Evolutionary conservation across 2,329 filamentous ascomycete genomes (phyloP), one percentile per base, ranked within the genome.

Genomic region (Acrocalymma vagum): DNA sequence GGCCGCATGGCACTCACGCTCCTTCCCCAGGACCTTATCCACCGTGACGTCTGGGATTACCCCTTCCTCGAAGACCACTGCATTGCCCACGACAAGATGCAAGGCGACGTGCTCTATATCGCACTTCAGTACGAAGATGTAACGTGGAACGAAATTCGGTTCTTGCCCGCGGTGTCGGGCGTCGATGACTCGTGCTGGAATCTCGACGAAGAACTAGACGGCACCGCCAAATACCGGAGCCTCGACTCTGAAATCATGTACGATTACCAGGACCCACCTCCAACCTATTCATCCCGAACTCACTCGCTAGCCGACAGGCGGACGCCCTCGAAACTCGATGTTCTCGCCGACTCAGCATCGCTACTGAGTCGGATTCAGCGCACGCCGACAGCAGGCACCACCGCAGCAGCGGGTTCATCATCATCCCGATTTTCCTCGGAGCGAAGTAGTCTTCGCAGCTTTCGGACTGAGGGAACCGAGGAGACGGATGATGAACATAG

Each of bases 211-310:
- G 67, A 70, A 38, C 62, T 72, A 8, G 69, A 72, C 42, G 67
- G 69, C 29, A 51, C 57, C 15, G 53, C 56, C 48, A 68, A 60
- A 38, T 65, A 59, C 52, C 66, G 65, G 58, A 67, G 60, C 52
- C 45, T 69, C 54, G 64, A 70, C 47, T 63, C 67, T 29, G 67
- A 72, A 51, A 63, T 70, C 44, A 71, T 71, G 66, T 71, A 72
- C 63, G 67, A 70, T 48, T 70, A 69, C 51, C 65, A 67, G 58
- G 64, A 70, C 54, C 67, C 67, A 63, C 69, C 70, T 58, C 69
- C 69, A 26, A 69, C 67, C 31, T 72, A 72, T 62, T 68, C 65
- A 43, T 70, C 67, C 46, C 64, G 66, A 62, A 68, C 63, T 68
- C 64, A 67, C 63, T 64, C 62, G 51, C 29, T 64, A 53, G 61